Base-by-base conservation (phyloP, 148 eudicot species). In the Spergularia marina region DNA sequence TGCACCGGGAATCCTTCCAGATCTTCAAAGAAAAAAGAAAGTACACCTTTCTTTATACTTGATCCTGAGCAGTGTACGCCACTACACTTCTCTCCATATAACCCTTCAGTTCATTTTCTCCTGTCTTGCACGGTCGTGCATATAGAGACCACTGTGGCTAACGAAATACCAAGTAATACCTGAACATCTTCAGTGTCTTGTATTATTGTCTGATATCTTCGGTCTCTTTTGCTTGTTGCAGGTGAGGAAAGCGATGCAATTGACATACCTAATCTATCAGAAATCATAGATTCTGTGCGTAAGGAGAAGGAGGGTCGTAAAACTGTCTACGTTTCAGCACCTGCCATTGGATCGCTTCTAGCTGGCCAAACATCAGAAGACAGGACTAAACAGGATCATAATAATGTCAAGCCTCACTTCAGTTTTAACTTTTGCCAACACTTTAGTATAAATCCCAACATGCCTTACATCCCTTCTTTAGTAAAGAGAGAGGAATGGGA, bases 41-140 rank as follows among this genome's bases (percentile, higher is more conserved):
- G 66, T 17, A 65, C 65, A 68, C 74, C 82, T 70, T 78, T 84
- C 84, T 84, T 84, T 56, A 76, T 82, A 68, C 72, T 57, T 54
- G 76, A 70, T 74, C 77, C 82, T 44, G 87, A 77, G 64, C 79
- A 78, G 64, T 53, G 87, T 86, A 85, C 69, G 71, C 11, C 30
- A 25, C 59, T 53, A 12, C 21, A 54, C 68, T 59, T 69, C 40
- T 56, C 72, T 74, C 25, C 20, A 41, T 21, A 34, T 65, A 47
- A 20, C 23, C 16, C n/a, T 16, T 68, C 25, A 30, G 10, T 58
- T 17, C 4, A 18, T 65, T 53, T 64, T 7, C n/a, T 34, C 14
- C 15, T 53, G 7, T 10, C 74, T 34, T 17, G 44, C 14, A 53
- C 14, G 15, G 34, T 23, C 25, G 64, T 21, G 60, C n/a, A 57